These are phyloP conservation scores for Sarocladium oryzae DNA, from an alignment of 2,329 filamentous ascomycete species.

Conservation along the genomic window DNA sequence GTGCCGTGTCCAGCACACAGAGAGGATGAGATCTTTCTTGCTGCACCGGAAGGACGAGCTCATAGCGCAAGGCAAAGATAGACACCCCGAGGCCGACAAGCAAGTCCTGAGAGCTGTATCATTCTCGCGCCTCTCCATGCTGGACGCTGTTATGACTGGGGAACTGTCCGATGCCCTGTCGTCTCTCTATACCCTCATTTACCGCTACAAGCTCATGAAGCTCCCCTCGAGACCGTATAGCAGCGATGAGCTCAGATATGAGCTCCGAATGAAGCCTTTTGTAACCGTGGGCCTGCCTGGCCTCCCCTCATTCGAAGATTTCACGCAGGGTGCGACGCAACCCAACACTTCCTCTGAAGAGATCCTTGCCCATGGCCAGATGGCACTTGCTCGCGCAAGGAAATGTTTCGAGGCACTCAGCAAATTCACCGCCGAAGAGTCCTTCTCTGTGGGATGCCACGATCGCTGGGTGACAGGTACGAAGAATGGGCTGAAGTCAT, in stretches of 20 bases:
- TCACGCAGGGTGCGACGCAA: constrained; percentile 37
- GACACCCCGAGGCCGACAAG: constrained; percentile 26
- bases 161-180: constrained; percentile 48
- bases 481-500: constrained; percentile 59
- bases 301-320: constrained; percentile 58
- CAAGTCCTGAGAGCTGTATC: constrained; percentile 43
- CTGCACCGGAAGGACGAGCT: constrained; percentile 30
- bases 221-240: constrained; percentile 56
- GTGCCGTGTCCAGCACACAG: constrained; percentile 61
- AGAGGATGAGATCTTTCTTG: constrained; percentile 65
- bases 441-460: constrained; percentile 51
- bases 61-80: constrained; percentile 14
- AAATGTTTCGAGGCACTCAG: constrained; percentile 51
- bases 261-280: constrained; percentile 84
- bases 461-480: constrained; percentile 55
- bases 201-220: constrained; percentile 50
- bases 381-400: constrained; percentile 40
- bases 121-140: constrained; percentile 53
- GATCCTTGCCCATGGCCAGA: constrained; percentile 40
- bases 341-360: constrained; percentile 29
- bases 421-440: constrained; percentile 43
- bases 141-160: constrained; percentile 59
- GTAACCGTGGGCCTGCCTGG: constrained; percentile 60
- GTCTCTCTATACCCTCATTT: constrained; percentile 60
- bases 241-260: constrained; percentile 63